Percentiles rank a stretch among this genome's conserved stretches.
Conservation (phyloP, 1,284 basidiomycete genomes). For the Boletellus dicymbophilus region DNA sequence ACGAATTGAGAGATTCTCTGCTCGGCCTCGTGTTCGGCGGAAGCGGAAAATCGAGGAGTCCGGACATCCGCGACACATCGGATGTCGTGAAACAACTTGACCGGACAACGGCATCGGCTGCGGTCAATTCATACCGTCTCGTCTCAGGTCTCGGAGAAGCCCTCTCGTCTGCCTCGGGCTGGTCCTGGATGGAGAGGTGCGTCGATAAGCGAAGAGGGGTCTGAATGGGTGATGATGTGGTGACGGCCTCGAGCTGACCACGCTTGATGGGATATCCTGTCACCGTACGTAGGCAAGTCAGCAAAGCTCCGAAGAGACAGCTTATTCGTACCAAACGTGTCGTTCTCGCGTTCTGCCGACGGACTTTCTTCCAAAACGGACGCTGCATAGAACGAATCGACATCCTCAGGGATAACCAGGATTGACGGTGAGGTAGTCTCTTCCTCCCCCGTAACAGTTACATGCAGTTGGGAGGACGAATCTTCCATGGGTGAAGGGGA, state of each 20-base stretch:
- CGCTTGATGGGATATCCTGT: constrained; percentile 29
- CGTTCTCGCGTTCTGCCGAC: constrained; percentile 43
- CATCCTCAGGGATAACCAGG: constrained; percentile 61
- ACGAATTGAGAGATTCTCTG: constrained; percentile 38
- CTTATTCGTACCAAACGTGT: constrained; percentile 44
- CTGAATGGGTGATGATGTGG: constrained; percentile 15
- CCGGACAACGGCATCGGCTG: constrained; percentile 49
- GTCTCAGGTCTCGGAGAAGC: constrained; percentile 12
- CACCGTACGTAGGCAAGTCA: constrained; percentile 9
- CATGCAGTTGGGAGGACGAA: constrained; percentile 5
- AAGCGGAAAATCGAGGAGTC: constrained; percentile 72
- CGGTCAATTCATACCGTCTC: constrained; percentile 32
- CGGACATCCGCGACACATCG: constrained; percentile 61
- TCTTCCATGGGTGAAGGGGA: constrained; percentile 12
- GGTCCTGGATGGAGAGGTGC: constrained; percentile 22
- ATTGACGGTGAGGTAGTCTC: constrained; percentile 33
- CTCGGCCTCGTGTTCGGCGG: constrained; percentile 45
- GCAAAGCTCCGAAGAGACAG: constrained; percentile 6
- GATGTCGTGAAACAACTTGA: constrained; percentile 71
- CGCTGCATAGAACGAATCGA: constrained; percentile 56
- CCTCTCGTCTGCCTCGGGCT: constrained; percentile 6
- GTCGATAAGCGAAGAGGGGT: constrained; percentile 19
- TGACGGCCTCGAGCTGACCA: constrained; percentile 15
- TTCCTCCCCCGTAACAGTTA: constrained; percentile 12
- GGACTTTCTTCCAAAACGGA: constrained; percentile 46